Evolutionary conservation across 2,329 filamentous ascomycete species (phyloP), one percentile per base, ranked within the genome.

Genomic region (Sclerotinia nivalis): DNA sequence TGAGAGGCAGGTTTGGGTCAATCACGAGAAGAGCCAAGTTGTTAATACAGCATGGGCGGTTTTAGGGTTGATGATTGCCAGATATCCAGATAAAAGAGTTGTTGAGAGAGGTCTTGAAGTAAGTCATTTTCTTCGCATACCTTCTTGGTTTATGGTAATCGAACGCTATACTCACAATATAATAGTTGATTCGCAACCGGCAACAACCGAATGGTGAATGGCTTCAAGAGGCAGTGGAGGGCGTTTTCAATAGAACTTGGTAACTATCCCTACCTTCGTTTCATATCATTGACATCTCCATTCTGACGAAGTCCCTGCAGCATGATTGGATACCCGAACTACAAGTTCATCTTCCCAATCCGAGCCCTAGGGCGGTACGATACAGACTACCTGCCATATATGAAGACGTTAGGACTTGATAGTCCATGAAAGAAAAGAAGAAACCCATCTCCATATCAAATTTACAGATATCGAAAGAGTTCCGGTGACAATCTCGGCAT

Each of bases 11-110:
- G 56, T n/a, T 10, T 69, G 56, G n/a, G 50, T 69, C 31, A 43
- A 56, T n/a, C 49, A 69, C 61, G 45, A 60, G 40, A 65, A 65
- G 22, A 47, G n/a, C 20, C 68, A 65, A 45, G 68, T 69, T 43
- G 68, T 65, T 31, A 47, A 69, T 8, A 65, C 68, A 13, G 55
- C 59, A 15, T 65, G 60, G 68, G 86, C 77, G 15, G 28, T 50
- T 34, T 22, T 68, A 18, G 65, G 52, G 8, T 40, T 68, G 22
- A 58, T 68, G 55, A 45, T n/a, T 47, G 65, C 65, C 15, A 49
- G 50, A 34, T 68, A 59, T 47, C 65, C 65, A 13, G 40, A 34
- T 13, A 58, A 59, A 28, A 54, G 15, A 18, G 45, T 49, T 28
- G 37, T 68, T 28, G 43, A 58, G 65, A 47, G 50, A 37, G 65